Percentiles rank a stretch among this genome's conserved stretches.
These are phyloP conservation scores for Brassica napus DNA, from an alignment of 345 rosid genomes.

Conservation along the genomic window Da-Ae NC_063434.1:8769501-8770000, in stretches of 20 bases:
- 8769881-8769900: neutral
- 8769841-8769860: neutral
- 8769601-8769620: neutral
- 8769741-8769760: conserved; percentile 2
- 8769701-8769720: neutral
- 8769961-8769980: neutral
- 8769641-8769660: neutral
- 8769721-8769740: neutral
- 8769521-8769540: neutral
- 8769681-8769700: neutral
- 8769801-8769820: neutral
- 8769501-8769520: conserved; percentile 29
- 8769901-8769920: neutral
- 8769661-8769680: neutral
- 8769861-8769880: neutral
- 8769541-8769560: neutral
- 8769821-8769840: neutral
- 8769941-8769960: neutral
- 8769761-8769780: conserved; percentile 25
- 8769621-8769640: neutral
- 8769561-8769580: conserved; percentile 3
- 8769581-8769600: neutral
- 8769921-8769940: neutral
- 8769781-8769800: neutral
- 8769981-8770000: neutral